A percentile compares a stretch with the other conserved stretches of the same genome.
These are phyloP conservation scores for Nothophytophthora sp. DNA, from an alignment of 352 stramenopile genomes.

Conservation along the genomic window DNA sequence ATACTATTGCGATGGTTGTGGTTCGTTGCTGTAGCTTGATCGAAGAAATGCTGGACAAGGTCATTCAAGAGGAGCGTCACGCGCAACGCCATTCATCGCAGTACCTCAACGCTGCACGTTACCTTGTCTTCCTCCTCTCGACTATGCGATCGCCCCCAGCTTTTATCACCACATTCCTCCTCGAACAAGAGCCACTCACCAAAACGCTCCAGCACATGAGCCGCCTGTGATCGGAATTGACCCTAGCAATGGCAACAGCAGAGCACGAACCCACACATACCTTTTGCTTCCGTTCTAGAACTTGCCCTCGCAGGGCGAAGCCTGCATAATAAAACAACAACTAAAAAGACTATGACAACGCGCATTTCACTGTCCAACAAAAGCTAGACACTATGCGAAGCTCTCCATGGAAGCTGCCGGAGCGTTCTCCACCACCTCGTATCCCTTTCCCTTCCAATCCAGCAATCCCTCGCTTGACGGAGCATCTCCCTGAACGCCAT, in stretches of 20 bases:
- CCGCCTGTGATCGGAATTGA: not conserved
- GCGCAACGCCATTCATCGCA: slow-evolving; percentile 18
- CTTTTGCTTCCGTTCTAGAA: not conserved
- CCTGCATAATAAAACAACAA: slow-evolving; percentile 13
- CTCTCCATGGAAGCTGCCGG: slow-evolving; percentile 65
- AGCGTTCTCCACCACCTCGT: slow-evolving; percentile 76
- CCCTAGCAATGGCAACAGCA: not conserved
- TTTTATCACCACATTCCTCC: slow-evolving; percentile 74
- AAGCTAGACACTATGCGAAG: slow-evolving; percentile 43
- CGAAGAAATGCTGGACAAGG: slow-evolving; percentile 40
- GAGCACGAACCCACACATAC: not conserved
- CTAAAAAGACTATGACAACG: slow-evolving; percentile 32
- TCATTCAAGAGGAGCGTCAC: slow-evolving; percentile 31
- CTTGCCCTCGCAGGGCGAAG: not conserved
- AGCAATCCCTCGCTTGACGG: slow-evolving; percentile 26
- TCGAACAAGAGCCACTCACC: slow-evolving; percentile 58
- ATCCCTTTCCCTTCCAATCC: slow-evolving; percentile 59
- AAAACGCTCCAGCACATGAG: slow-evolving; percentile 25
- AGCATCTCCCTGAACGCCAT: slow-evolving; percentile 6
- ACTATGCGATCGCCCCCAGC: slow-evolving; percentile 56
- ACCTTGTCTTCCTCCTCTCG: slow-evolving; percentile 58
- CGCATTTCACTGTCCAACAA: too few relatives aligned
- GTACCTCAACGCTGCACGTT: slow-evolving; percentile 47
- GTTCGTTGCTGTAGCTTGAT: slow-evolving; percentile 38
- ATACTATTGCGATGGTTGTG: slow-evolving; percentile 4